Evolutionary conservation across 306 rosid genomes (phyloP).

Genomic region (Vigna trinervia): DNA sequence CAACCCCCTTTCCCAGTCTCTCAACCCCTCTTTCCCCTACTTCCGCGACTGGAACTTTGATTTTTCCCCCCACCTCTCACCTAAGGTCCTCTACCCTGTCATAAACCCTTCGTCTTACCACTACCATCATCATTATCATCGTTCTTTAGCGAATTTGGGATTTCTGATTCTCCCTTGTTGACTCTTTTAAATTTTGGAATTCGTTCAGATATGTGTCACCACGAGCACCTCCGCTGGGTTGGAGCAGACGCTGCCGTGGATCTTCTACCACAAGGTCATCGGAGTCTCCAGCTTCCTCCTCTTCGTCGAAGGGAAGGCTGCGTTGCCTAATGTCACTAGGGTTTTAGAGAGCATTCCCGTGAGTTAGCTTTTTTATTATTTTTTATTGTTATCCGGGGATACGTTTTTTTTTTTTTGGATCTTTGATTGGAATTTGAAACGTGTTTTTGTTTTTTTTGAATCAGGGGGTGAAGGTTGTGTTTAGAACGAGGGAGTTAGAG

Average conservation of each 20-base stretch:
- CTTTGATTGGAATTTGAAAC: constrained; percentile 16
- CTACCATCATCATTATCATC: too few relatives aligned
- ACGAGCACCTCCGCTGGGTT: constrained; percentile 89
- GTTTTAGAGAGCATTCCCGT: constrained; percentile 90
- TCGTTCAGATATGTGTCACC: constrained; percentile 66
- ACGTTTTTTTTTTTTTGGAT: constrained; percentile 25
- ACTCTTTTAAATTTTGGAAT: neutral
- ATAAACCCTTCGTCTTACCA: neutral
- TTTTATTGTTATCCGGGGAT: neutral
- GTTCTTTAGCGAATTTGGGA: neutral
- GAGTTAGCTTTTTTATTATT: constrained; percentile 42
- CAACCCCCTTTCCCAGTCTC: constrained; percentile 54
- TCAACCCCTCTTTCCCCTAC: constrained; percentile 73
- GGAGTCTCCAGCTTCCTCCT: constrained; percentile 89
- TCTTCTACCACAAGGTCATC: constrained; percentile 89
- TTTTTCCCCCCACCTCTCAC: constrained; percentile 65
- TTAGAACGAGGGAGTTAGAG: constrained; percentile 86
- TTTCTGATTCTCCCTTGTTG: neutral
- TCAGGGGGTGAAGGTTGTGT: constrained; percentile 91
- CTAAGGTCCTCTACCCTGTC: constrained; percentile 46
- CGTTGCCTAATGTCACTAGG: constrained; percentile 76
- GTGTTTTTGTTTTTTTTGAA: neutral
- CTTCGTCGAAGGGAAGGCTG: constrained; percentile 97
- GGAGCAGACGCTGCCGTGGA: constrained; percentile 95
- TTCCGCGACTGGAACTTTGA: constrained; percentile 73